Base-by-base conservation (phyloP, 371 early-diverging fungal species). In the Mucor racemosus region DNA sequence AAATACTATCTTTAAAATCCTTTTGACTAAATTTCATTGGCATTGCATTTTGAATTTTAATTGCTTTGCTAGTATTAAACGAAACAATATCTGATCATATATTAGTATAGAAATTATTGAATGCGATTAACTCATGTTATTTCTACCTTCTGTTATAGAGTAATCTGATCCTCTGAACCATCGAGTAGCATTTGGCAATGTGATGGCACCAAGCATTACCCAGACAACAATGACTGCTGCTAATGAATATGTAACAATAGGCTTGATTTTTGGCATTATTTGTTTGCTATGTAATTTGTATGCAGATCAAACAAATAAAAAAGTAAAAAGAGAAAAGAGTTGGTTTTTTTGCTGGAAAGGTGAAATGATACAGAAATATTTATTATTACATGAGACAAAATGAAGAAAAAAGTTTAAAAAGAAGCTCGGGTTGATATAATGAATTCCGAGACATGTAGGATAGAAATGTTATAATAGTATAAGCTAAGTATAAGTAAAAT, bases 201-300 rank as follows among this genome's bases (percentile, higher is more conserved):
- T 63, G 19, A 68, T 63, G 11, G 68, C 68, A n/a, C 63, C 68
- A 17, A 68, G 19, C 33, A 68, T 40, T 5, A 63, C 58, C 68
- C 68, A 68, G 6, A 68, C 6, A 0, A 67, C 46, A 14, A 67
- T 33, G 31, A 67, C 39, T 31, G 39, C 36, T 10, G 46, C 62
- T 15, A 67, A 38, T 33, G 67, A 42, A 34, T 62, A 67, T 4
- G 67, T 62, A 38, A 62, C 48, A 33, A 46, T 36, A 39, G 67
- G 62, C 48, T 33, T 67, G 21, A 55, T 35, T 15, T 34, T 53
- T 34, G 61, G 14, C 62, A 67, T 67, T 41, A 9, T 31, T 50
- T 55, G 13, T 38, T 40, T 19, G 38, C 34, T n/a, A 34, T 14
- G 15, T 8, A 38, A 35, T 7, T 57, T 35, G 15, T 55, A 57